A percentile compares a stretch with the other conserved stretches of the same genome.
phyloP scores from a whole-genome alignment of 2,329 filamentous ascomycete genomes.

The Fusarium lateritium region DNA sequence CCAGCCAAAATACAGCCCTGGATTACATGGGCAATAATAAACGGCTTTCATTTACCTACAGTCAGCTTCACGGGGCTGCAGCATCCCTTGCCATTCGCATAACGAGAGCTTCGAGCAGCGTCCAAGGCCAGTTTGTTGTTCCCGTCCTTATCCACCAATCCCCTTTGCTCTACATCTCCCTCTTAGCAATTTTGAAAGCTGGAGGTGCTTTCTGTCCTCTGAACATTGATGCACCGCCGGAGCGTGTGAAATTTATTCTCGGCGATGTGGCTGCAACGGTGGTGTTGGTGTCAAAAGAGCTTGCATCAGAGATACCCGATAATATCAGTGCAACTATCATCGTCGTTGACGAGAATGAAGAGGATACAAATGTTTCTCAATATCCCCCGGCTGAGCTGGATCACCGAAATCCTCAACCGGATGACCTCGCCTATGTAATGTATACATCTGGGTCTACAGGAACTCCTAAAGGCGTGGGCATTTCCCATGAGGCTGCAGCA shows the following conservation, averaged over 20 bases:
- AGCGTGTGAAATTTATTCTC: slow-evolving; percentile 85
- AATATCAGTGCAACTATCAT: slow-evolving; percentile 55
- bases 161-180: slow-evolving; percentile 81
- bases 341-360: slow-evolving; percentile 52
- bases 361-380: not conserved
- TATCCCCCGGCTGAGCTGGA: slow-evolving; percentile 6
- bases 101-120: slow-evolving; percentile 22
- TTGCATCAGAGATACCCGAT: slow-evolving; percentile 58
- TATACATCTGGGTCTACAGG: slow-evolving; percentile 95
- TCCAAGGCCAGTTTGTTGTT: slow-evolving; percentile 66
- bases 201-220: slow-evolving; percentile 91
- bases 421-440: slow-evolving; percentile 85
- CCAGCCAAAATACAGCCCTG: slow-evolving; percentile 50
- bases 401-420: slow-evolving; percentile 45
- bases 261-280: slow-evolving; percentile 80
- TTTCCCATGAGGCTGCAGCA: slow-evolving; percentile 84
- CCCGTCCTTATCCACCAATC: slow-evolving; percentile 85
- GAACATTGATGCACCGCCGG: slow-evolving; percentile 81
- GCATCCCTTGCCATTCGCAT: slow-evolving; percentile 69
- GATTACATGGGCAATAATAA: slow-evolving; percentile 50
- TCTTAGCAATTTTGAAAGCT: slow-evolving; percentile 83
- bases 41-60: slow-evolving; percentile 69
- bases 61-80: slow-evolving; percentile 71
- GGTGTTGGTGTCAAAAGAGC: slow-evolving; percentile 73
- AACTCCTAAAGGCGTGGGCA: slow-evolving; percentile 86